A percentile compares a stretch with the other conserved stretches of the same genome.
Conservation (phyloP, 306 rosid species). For the Trifolium pratense region DNA sequence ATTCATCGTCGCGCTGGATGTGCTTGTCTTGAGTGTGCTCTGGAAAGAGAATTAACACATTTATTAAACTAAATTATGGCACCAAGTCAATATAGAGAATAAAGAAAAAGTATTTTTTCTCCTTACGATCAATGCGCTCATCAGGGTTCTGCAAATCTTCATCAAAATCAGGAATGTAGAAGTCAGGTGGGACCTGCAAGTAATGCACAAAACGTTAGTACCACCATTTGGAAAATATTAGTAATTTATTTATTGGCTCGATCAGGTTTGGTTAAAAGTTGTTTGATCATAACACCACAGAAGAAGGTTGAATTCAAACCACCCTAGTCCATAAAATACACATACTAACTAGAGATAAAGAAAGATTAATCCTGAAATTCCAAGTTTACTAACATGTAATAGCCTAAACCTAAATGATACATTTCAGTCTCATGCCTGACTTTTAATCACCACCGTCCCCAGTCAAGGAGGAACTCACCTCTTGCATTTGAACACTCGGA, state of each 20-base stretch:
- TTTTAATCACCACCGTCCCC: constrained; percentile 1
- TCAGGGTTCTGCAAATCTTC: constrained; percentile 97
- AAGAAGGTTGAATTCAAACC: constrained; percentile 6
- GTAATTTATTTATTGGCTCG: constrained; percentile 3
- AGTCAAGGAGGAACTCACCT: constrained; percentile 61
- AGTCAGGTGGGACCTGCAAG: constrained; percentile 93
- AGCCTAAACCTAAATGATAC: not conserved
- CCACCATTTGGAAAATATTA: not conserved
- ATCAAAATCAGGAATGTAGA: constrained; percentile 88
- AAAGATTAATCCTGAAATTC: constrained; percentile 10
- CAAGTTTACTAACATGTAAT: constrained; percentile 7
- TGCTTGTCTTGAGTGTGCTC: constrained; percentile 93
- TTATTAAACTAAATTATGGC: constrained; percentile 21
- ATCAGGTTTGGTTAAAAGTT: constrained; percentile 11
- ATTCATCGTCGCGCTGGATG: constrained; percentile 90
- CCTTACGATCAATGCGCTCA: constrained; percentile 92
- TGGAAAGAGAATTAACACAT: constrained; percentile 47
- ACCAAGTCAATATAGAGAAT: not conserved
- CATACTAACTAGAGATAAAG: not conserved
- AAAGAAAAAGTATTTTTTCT: not conserved
- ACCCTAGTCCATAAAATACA: not conserved
- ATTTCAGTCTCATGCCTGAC: constrained; percentile 29
- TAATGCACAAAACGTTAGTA: constrained; percentile 35
- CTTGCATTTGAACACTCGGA: constrained; percentile 97
- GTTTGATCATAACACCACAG: constrained; percentile 12